Conservation (phyloP, 2,329 filamentous ascomycete species). For the Fusarium proliferatum region DNA sequence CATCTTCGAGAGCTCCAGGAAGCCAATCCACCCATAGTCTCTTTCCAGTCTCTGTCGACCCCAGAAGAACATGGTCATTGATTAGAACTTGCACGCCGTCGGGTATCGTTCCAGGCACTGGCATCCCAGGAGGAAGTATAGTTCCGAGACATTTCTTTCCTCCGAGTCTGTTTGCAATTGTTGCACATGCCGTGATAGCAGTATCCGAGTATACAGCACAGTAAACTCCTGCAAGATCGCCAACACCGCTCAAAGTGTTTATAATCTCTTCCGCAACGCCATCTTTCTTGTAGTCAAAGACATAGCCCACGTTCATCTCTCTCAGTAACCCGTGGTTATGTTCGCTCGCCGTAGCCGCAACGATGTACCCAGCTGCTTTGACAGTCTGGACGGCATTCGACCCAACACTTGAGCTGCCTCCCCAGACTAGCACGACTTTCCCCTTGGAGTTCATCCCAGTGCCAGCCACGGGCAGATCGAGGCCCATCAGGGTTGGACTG, state of each 20-base stretch:
- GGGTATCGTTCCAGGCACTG: neutral
- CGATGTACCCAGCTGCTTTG: neutral
- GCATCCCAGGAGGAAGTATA: neutral
- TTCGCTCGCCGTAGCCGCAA: neutral
- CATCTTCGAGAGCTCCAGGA: neutral
- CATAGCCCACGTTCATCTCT: neutral
- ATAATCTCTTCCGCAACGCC: neutral
- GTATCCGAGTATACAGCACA: neutral
- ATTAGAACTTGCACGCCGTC: neutral
- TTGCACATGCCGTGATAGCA: neutral
- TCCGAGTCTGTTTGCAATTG: neutral
- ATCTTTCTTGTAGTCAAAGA: neutral
- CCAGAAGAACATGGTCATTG: neutral
- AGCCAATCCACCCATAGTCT: neutral
- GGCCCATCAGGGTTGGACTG: neutral
- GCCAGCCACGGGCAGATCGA: neutral
- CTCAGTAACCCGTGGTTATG: neutral
- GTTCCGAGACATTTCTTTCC: neutral
- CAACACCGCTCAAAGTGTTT: rapidly evolving
- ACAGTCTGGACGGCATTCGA: neutral
- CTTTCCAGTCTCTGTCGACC: neutral
- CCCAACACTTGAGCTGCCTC: neutral
- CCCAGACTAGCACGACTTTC: neutral
- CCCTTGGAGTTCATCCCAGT: neutral
- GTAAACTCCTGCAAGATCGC: neutral